Base-by-base conservation (phyloP, 306 rosid species). In the Cicer yamashitae region DNA sequence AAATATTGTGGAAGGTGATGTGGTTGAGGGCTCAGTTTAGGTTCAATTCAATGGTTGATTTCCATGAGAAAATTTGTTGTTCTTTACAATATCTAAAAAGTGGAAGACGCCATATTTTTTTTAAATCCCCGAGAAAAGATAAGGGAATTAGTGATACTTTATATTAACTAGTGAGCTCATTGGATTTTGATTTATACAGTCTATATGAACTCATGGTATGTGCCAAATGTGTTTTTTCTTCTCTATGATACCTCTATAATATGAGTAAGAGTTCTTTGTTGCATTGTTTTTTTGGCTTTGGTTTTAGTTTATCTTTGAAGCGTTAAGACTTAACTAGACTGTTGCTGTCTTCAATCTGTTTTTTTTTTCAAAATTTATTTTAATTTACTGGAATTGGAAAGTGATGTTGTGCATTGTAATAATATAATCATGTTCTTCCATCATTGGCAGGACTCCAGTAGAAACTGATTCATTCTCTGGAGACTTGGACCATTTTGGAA, bases 371-470 rank as follows among this genome's bases (percentile, higher is more conserved):
- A 8, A 34, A 30, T 71, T 75, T 30, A 37, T 59, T 62, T 75
- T 64, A 46, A 25, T 66, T 7, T 72, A 61, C 18, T 59, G 71
- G 51, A 45, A 75, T 50, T 80, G 44, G 56, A 79, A 71, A 76
- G 71, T 84, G 73, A 76, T 70, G 50, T 58, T 83, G 68, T 69
- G 59, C 4, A 54, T 20, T 22, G 64, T 40, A 25, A 61, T 74
- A 58, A 43, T 60, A 17, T 71, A 70, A 57, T 71, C 65, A 15
- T 73, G 22, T 59, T 84, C 75, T 53, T 82, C 84, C 56, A 50
- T 80, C 39, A 17, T 73, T 59, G 56, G 50, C 74, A 94, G 99
- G 99, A 86, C 92, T 75, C 96, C 91, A 2, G 97, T 76, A 60
- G 96, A 85, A 63, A 85, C 89, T 46, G 88, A 84, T 76, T 90